Evolutionary conservation across 1,284 basidiomycete genomes (phyloP).

Genomic region (Ustilago hordei): DNA sequence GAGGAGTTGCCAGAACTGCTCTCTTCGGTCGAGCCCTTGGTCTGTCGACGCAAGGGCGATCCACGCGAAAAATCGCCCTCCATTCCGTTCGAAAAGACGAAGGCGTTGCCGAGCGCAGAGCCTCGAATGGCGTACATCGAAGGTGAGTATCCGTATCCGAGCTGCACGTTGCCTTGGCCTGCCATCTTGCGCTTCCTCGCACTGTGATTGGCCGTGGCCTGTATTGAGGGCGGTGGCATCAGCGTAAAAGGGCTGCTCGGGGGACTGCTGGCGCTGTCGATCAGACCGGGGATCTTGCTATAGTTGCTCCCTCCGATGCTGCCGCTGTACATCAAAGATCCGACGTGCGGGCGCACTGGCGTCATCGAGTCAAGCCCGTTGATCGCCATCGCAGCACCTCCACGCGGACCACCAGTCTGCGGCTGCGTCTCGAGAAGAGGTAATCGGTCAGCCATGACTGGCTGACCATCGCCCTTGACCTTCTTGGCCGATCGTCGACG

Average conservation of each 20-base stretch:
- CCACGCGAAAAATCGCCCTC: constrained; percentile 40
- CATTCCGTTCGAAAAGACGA: constrained; percentile 40
- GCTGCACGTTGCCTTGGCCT: constrained; percentile 39
- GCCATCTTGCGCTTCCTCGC: constrained; percentile 58
- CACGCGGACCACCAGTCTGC: constrained; percentile 16
- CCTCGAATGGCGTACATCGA: constrained; percentile 42
- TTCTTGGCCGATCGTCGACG: constrained; percentile 29
- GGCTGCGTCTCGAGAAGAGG: constrained; percentile 52
- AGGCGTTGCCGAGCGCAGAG: constrained; percentile 41
- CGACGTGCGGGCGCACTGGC: constrained; percentile 41
- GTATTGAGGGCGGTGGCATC: constrained; percentile 60
- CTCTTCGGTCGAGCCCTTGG: constrained; percentile 25
- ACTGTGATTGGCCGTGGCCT: constrained; percentile 51
- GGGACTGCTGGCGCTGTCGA: constrained; percentile 62
- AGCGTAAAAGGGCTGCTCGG: constrained; percentile 56
- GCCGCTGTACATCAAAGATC: constrained; percentile 43
- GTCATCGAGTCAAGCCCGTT: constrained; percentile 46
- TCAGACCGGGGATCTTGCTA: constrained; percentile 56
- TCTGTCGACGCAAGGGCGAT: constrained; percentile 45
- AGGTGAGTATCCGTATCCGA: constrained; percentile 45
- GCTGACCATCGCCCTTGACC: constrained; percentile 15
- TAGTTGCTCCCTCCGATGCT: constrained; percentile 53
- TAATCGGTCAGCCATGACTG: constrained; percentile 27
- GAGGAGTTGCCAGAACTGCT: constrained; percentile 25
- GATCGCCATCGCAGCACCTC: constrained; percentile 26